Percentiles rank a stretch among this genome's conserved stretches.
These are phyloP conservation scores for Nannizziopsis arthrosporioides DNA, from an alignment of 2,329 filamentous ascomycete species.

Conservation along the genomic window DNA sequence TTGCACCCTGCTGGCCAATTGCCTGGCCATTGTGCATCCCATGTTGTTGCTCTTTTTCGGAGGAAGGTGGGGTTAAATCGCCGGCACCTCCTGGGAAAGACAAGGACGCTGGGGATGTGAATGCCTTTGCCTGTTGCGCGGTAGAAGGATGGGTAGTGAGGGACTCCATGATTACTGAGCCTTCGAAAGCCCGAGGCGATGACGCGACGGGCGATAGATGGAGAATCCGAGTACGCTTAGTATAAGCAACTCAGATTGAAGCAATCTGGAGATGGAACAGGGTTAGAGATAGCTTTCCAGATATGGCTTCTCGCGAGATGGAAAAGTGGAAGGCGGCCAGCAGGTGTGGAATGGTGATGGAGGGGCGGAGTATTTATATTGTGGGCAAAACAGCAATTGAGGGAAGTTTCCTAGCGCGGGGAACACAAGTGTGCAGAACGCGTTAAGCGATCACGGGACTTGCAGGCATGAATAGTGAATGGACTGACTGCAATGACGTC, in stretches of 20 bases:
- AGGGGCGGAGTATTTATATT: neutral
- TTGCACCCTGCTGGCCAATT: slow-evolving; percentile 45
- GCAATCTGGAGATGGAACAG: slow-evolving; percentile 19
- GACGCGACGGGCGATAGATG: slow-evolving; percentile 18
- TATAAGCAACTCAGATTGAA: slow-evolving; percentile 5
- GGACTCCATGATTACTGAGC: slow-evolving; percentile 55
- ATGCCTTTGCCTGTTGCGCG: slow-evolving; percentile 87
- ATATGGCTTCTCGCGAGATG: no score
- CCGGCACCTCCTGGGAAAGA: slow-evolving; percentile 78
- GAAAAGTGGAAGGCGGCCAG: no score
- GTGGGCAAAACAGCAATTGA: neutral
- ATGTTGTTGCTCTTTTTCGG: slow-evolving; percentile 49
- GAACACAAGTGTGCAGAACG: neutral
- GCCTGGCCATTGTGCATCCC: slow-evolving; percentile 35
- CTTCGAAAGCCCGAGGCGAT: slow-evolving; percentile 14
- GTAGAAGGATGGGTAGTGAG: slow-evolving; percentile 86
- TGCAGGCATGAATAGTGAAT: no score
- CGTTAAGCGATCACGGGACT: no score
- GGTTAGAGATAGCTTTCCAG: neutral
- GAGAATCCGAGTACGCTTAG: neutral
- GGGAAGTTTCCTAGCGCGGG: neutral
- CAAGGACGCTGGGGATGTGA: slow-evolving; percentile 82
- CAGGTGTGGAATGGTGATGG: neutral
- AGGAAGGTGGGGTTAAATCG: slow-evolving; percentile 69
- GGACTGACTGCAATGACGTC: no score